Base-by-base conservation (phyloP, 1,284 basidiomycete genomes). In the Microbotryomycetes sp. region DNA sequence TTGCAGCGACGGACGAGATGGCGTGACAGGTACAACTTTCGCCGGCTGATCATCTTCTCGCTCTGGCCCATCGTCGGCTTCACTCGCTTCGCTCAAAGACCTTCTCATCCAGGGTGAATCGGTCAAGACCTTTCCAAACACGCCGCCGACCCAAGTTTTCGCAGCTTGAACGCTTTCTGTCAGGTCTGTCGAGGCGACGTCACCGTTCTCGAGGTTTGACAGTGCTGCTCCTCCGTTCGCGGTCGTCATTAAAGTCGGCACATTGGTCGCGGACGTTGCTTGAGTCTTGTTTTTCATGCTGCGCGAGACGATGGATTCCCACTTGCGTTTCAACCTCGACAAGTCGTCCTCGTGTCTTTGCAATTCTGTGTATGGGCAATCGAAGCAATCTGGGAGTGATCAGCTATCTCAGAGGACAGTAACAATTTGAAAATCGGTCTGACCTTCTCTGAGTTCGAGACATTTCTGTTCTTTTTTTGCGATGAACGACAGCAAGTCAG, bases 401-500 rank as follows among this genome's bases (percentile, higher is more conserved):
- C n/a, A n/a, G 11, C 21, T 28, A 15, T 28, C 24, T 16, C 15
- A 30, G 52, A 31, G 24, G 31, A n/a, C n/a, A 30, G 13, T 35
- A 15, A 31, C 21, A 45, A 21, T 29, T 15, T 5, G 29, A 15
- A 15, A 46, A 18, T 41, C 27, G 27, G 45, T 4, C 71, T 54
- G 31, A 71, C 72, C 72, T 62, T 75, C 74, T 47, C 74, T 64
- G 21, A 75, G 59, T 30, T 75, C 74, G 52, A 75, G 64, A 30
- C 73, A 74, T 27, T 71, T 71, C 15, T 74, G 64, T 63, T 75
- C 74, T 60, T 75, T 74, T 61, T 72, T 73, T 16, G 74, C 74
- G 18, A 75, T 75, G 35, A 70, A 67, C 45, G 65, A 70, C 9
- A 75, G 59, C 5, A 75, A 58, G 31, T 74, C 72, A 5, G 63